Evolutionary conservation across 2,329 filamentous ascomycete genomes (phyloP).

Genomic region (Monosporascus sp.): DNA sequence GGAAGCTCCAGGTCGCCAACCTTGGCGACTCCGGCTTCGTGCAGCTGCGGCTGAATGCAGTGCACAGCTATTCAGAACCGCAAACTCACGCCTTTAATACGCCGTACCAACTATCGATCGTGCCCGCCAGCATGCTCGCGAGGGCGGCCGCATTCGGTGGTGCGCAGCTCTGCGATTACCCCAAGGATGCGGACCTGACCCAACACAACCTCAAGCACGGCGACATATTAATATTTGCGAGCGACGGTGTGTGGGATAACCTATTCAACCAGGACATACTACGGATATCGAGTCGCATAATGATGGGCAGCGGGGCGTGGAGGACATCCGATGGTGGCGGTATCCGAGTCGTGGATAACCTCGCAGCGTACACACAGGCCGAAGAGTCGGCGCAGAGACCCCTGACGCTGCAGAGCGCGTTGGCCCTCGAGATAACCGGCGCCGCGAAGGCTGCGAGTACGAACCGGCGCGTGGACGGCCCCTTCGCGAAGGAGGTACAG

Average conservation of each 20-base stretch:
- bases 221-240: conserved; percentile 89
- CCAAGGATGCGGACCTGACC: conserved; percentile 75
- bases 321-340: conserved; percentile 55
- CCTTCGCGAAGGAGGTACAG: conserved; percentile 92
- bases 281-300: conserved; percentile 68
- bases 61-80: conserved; percentile 74
- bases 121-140: conserved; percentile 72
- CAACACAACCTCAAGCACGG: conserved; percentile 76
- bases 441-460: conserved; percentile 82
- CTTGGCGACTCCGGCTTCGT: conserved; percentile 93
- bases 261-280: conserved; percentile 87
- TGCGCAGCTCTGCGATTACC: conserved; percentile 73
- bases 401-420: conserved; percentile 64
- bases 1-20: conserved; percentile 81
- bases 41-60: conserved; percentile 76
- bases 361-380: conserved; percentile 45
- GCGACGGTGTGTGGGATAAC: conserved; percentile 95
- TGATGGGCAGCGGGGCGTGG: conserved; percentile 75
- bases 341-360: conserved; percentile 56
- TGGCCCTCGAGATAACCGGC: conserved; percentile 73
- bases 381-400: conserved; percentile 18
- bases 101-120: conserved; percentile 86
- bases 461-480: conserved; percentile 77
- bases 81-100: conserved; percentile 98
- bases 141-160: conserved; percentile 83